Base-by-base conservation (phyloP, 169 alveolate genomes). In the Cryptosporidium felis region DNA sequence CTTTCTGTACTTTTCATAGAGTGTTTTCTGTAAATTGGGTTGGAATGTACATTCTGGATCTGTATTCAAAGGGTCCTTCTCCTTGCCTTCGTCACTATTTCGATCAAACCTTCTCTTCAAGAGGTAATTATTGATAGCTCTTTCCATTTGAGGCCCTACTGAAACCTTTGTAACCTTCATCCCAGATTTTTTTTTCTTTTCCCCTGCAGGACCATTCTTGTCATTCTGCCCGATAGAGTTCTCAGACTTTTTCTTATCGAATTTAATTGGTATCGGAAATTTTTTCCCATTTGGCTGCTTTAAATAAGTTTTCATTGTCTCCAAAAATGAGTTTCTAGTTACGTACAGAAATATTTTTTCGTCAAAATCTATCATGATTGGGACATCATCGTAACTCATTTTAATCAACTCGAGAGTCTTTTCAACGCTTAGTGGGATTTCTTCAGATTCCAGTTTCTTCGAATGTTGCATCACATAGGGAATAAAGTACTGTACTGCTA, bases 11-110 rank as follows among this genome's bases (percentile, higher is more conserved):
- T 49, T 74, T 30, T 49, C 59, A 34, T 51, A 74, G 14, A 74
- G 36, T 23, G 85, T 53, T 53, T 49, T 49, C 1, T 32, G 46
- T 32, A 74, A 32, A 40, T 74, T 51, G 21, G 85, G 85, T 16
- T 49, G 46, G 36, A 74, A 74, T 14, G 85, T 74, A 23, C 85
- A 74, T 14, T 74, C 85, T 30, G 85, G 85, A n/a, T 65, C 81
- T 16, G 30, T 6, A 5, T 58, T 58, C 21, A 30, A 6, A 18
- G 23, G 46, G 32, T 6, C 9, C 32, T 58, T 58, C 5, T 12
- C 63, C 1, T 23, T 23, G 10, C 44, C 63, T 28, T 21, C 14
- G 32, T 28, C 32, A 36, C 28, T 53, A 40, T 23, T 74, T n/a
- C 30, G 32, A 18, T 16, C 41, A 36, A 32, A 30, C 5, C 40